Conservation (phyloP, 768 basidiomycete genomes). For the Tubosaeta sp. region DNA sequence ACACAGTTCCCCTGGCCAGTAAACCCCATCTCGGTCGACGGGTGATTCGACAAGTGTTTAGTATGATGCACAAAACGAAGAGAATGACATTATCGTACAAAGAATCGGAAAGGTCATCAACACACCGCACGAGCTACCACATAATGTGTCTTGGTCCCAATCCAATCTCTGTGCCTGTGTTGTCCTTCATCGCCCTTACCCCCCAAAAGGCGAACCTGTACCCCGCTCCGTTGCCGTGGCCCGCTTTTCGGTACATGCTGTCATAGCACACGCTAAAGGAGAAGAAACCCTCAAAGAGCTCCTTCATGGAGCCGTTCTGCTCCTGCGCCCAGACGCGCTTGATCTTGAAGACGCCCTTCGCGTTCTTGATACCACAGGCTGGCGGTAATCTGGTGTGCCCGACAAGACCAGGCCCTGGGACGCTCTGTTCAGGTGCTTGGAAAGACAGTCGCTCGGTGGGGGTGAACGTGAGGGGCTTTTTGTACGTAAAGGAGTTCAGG, state of each 20-base stretch:
- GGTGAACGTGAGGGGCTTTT: conserved; percentile 26
- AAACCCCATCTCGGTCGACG: no score
- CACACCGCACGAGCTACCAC: conserved; percentile 1
- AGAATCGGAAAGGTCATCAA: background rate
- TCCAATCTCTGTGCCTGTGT: conserved; percentile 32
- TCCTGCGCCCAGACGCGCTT: conserved; percentile 32
- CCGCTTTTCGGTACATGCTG: conserved; percentile 32
- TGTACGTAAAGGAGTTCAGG: conserved; percentile 23
- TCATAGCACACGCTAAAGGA: conserved; percentile 34
- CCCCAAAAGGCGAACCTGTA: conserved; percentile 35
- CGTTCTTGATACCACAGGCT: conserved; percentile 31
- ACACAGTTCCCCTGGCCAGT: no score
- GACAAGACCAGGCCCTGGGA: conserved; percentile 26
- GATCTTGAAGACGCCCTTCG: conserved; percentile 34
- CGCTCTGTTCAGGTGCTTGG: conserved; percentile 18
- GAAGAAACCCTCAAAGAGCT: conserved; percentile 39
- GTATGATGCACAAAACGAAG: background rate
- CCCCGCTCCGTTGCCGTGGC: conserved; percentile 32
- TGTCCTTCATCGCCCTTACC: conserved; percentile 33
- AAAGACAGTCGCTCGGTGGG: conserved; percentile 25
- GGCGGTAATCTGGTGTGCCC: conserved; percentile 22
- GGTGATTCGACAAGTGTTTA: background rate
- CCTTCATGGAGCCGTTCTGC: conserved; percentile 18
- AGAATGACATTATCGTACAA: background rate
- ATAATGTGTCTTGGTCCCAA: conserved; percentile 23